Evolutionary conservation across 495 filamentous ascomycete species (phyloP), one percentile per base, ranked within the genome.

Genomic region (Penicillium desertorum): DNA sequence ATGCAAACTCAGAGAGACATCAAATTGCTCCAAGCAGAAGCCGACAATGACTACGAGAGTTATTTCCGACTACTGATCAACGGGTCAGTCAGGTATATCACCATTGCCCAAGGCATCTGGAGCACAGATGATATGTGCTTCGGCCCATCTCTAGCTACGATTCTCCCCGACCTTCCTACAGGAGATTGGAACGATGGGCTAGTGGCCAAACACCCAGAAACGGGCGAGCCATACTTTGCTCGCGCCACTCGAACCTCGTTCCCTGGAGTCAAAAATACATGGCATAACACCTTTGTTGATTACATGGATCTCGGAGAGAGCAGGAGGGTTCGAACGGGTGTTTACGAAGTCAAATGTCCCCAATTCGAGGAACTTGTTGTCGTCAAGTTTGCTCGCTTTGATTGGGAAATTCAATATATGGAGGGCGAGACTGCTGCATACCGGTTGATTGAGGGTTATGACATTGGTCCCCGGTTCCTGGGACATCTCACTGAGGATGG

Each of bases 381-480:
- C 12, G 67, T 56, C 41, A 80, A 80, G 53, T 74, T 79, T 48
- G 66, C 76, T 43, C 62, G 63, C 27, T 80, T 76, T 22, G 48
- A 55, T 5, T 78, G 72, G 71, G 58, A 79, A 48, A 73, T 72
- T 37, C 52, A 61, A n/a, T 72, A 69, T 20, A 37, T 79, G 0
- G 71, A 78, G 55, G 62, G 62, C 16, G 76, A 80, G 53, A 80
- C 76, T 10, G 60, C 46, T 0, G 75, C 71, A 0, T 80, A 80
- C 51, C 36, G 66, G 48, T 76, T 67, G 73, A 73, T 81, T 10
- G 8, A 62, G 0, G 75, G 65, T 23, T 32, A 62, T 54, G 61
- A 54, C 10, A 75, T 78, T 17, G 73, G 68, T 7, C 76, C 78
- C 3, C 42, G 50, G 25, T 79, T 81, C 47, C 62, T 81, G 5